Evolutionary conservation across 352 stramenopile species (phyloP), one percentile per base, ranked within the genome.

Genomic region (Phytophthora agathidicida): DNA sequence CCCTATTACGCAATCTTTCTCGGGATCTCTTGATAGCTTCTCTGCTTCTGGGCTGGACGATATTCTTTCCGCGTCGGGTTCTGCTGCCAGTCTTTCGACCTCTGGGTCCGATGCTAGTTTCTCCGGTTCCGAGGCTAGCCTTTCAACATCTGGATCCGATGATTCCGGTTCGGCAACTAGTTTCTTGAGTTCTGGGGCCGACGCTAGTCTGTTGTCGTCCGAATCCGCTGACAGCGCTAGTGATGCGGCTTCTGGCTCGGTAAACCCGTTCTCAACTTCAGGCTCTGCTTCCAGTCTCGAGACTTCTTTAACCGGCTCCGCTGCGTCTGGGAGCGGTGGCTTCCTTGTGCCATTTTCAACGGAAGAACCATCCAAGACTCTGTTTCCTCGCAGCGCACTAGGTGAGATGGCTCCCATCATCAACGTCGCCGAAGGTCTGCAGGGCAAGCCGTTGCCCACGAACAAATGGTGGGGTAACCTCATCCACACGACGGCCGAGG

Each of bases 401-500:
- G 58, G 38, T 6, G 71, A 69, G 23, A 52, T 89, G 24, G 76
- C 79, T 2, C 79, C 76, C 1, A 73, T 87, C 60, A 67, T 85
- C 27, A 86, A 89, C 63, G 65, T 86, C 30, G 76, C 72, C 9
- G 2, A 65, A 32, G 63, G 72, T 22, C 28, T 83, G 24, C 36
- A 85, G 8, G 47, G 58, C 7, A 37, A 78, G 24, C 54, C 83
- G 0, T 75, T 92, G 14, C 83, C 83, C 28, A 92, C 80, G 24
- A 92, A 92, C 72, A 81, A 87, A 46, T 92, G 83, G 80, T 92
- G 83, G 83, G 80, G 75, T 17, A 92, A 90, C 69, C 52, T 89
- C 22, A 86, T 92, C 43, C 68, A 82, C 65, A 75, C 68, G 7
- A 80, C 64, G 1, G 61, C 37, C 24, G 73, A 77, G 8, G 71